Conservation (phyloP, 768 basidiomycete species). For the Lentinula detonsa region DNA sequence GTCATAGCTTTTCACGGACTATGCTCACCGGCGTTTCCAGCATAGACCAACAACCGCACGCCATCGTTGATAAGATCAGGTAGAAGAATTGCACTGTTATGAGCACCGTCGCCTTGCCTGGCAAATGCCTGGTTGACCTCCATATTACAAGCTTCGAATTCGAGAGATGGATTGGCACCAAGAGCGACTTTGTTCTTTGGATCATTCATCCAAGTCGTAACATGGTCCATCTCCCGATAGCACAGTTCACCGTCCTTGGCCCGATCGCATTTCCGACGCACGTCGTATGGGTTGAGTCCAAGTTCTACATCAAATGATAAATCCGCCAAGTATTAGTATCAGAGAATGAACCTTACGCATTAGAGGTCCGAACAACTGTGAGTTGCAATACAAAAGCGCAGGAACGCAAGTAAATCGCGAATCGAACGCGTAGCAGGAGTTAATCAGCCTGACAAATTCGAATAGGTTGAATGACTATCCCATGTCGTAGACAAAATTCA, state of each 20-base stretch:
- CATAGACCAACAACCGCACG: conserved; percentile 82
- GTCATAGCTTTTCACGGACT: background rate
- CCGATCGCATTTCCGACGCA: conserved; percentile 69
- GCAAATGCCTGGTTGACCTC: conserved; percentile 77
- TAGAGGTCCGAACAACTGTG: conserved; percentile 65
- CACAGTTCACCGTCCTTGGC: conserved; percentile 66
- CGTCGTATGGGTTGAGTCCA: conserved; percentile 89
- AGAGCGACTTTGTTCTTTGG: conserved; percentile 72
- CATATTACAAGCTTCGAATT: conserved; percentile 72
- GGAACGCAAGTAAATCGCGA: conserved; percentile 65
- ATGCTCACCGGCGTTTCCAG: conserved; percentile 70
- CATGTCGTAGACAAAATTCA: background rate
- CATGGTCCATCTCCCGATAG: conserved; percentile 71
- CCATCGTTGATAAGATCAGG: conserved; percentile 80
- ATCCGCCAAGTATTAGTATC: background rate
- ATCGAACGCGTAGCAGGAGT: conserved; percentile 60
- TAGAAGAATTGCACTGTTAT: conserved; percentile 72
- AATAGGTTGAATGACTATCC: background rate
- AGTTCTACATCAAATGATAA: conserved; percentile 33
- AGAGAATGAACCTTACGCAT: conserved; percentile 42
- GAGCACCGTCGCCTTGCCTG: conserved; percentile 81
- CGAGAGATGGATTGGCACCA: conserved; percentile 55
- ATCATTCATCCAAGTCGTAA: conserved; percentile 85
- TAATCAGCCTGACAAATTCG: conserved; percentile 38
- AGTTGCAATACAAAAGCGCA: conserved; percentile 75